A percentile compares a stretch with the other conserved stretches of the same genome.
These are phyloP conservation scores for Eucalyptus fibrosa DNA, from an alignment of 345 rosid genomes.

Conservation along the genomic window DNA sequence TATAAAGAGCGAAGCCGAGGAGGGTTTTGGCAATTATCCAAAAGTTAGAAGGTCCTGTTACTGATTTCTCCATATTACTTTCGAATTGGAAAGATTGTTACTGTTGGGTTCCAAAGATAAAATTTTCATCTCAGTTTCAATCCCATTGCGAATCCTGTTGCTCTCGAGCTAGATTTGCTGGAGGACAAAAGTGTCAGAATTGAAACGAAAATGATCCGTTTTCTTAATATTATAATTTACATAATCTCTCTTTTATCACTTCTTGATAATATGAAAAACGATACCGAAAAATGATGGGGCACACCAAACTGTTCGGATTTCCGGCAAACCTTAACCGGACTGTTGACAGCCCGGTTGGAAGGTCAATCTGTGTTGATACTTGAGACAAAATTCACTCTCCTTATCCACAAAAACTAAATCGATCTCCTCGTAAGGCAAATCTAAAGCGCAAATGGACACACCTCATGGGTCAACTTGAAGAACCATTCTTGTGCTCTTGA, in stretches of 20 bases:
- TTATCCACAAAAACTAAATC: background rate
- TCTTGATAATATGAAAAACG: too few relatives aligned
- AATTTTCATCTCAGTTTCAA: background rate
- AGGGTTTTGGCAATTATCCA: background rate
- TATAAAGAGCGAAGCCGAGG: background rate
- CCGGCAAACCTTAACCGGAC: too few relatives aligned
- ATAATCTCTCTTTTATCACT: too few relatives aligned
- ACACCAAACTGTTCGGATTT: too few relatives aligned
- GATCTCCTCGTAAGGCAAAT: background rate
- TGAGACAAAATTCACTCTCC: background rate
- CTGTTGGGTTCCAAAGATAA: background rate
- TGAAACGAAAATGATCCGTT: too few relatives aligned
- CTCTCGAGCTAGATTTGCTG: background rate
- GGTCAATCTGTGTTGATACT: background rate
- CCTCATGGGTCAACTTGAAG: background rate
- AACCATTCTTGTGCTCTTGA: background rate
- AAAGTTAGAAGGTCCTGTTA: background rate
- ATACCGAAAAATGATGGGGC: too few relatives aligned
- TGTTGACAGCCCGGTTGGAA: too few relatives aligned
- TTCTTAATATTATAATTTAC: too few relatives aligned
- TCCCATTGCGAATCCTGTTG: background rate
- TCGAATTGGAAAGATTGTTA: background rate
- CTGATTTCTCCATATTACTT: background rate
- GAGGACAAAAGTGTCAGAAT: rapidly evolving
- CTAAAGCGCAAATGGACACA: background rate